These are phyloP conservation scores for Strobilomyces dryophilus DNA, from an alignment of 768 basidiomycete genomes.

Conservation along the genomic window DNA sequence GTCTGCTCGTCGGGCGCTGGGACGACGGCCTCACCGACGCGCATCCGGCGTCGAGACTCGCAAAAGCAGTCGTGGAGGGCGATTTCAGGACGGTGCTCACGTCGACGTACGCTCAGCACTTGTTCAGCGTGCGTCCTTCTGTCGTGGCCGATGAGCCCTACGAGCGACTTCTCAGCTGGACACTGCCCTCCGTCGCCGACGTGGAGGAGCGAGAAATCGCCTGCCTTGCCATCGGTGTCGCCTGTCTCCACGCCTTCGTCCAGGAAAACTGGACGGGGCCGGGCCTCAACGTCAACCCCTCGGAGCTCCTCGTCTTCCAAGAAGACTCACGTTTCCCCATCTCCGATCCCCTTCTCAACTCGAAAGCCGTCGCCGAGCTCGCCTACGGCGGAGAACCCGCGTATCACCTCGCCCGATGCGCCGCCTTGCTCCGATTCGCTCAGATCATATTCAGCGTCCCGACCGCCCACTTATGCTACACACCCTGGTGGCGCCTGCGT, in stretches of 20 bases:
- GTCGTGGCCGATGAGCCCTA: slow-evolving; percentile 39
- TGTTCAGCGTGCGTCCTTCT: slow-evolving; percentile 34
- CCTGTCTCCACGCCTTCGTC: slow-evolving; percentile 84
- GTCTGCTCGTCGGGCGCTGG: slow-evolving; percentile 53
- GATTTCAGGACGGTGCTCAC: slow-evolving; percentile 52
- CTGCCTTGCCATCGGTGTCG: slow-evolving; percentile 64
- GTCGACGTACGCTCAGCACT: slow-evolving; percentile 38
- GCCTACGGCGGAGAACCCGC: slow-evolving; percentile 90
- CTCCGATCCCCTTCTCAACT: slow-evolving; percentile 53
- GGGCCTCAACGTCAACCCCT: slow-evolving; percentile 55
- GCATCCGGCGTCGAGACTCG: slow-evolving; percentile 34
- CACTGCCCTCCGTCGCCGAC: slow-evolving; percentile 26
- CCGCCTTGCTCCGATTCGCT: slow-evolving; percentile 72
- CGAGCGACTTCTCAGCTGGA: slow-evolving; percentile 32
- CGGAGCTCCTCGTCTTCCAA: slow-evolving; percentile 38
- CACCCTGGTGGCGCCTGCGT: slow-evolving; percentile 84
- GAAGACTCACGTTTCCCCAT: slow-evolving; percentile 14
- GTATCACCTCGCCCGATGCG: slow-evolving; percentile 77
- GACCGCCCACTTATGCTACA: slow-evolving; percentile 46
- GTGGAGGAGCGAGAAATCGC: slow-evolving; percentile 48
- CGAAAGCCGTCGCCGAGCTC: slow-evolving; percentile 67
- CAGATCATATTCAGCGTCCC: slow-evolving; percentile 60
- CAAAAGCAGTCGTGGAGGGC: slow-evolving; percentile 56
- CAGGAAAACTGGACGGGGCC: slow-evolving; percentile 98
- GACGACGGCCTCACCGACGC: slow-evolving; percentile 23